Evolutionary conservation across 108 stramenopile genomes (phyloP).

Genomic region (Cylindrotheca closterium): DNA sequence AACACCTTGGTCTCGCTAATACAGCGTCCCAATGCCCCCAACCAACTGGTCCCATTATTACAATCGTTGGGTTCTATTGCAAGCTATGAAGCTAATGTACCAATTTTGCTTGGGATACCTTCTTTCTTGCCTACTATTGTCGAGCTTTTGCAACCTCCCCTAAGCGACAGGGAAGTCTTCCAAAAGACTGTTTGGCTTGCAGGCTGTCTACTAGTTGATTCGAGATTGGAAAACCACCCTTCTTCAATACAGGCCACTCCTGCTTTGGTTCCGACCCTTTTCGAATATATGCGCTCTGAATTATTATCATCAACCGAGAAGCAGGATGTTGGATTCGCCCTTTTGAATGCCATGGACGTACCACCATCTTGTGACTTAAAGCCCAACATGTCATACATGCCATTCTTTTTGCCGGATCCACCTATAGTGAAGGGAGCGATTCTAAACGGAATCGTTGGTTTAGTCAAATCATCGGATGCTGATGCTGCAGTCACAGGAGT

Average conservation of each 20-base stretch:
- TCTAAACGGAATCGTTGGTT: slow-evolving; percentile 7
- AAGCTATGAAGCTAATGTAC: background rate
- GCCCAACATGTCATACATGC: too few species aligned
- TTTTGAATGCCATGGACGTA: slow-evolving; percentile 25
- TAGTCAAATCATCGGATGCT: slow-evolving; percentile 20
- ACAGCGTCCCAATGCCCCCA: slow-evolving; percentile 5
- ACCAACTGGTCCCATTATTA: slow-evolving; percentile 26
- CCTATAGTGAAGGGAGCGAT: slow-evolving; percentile 5
- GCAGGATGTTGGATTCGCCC: slow-evolving; percentile 22
- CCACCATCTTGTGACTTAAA: slow-evolving; percentile 2
- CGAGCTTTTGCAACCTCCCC: slow-evolving; percentile 8
- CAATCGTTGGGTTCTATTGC: slow-evolving; percentile 34
- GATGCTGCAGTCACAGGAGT: slow-evolving; percentile 24
- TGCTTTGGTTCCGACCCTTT: slow-evolving; percentile 23
- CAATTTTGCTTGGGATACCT: background rate
- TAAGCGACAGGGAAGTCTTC: slow-evolving; percentile 11
- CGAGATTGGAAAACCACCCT: slow-evolving; percentile 27
- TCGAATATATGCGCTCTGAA: slow-evolving; percentile 7
- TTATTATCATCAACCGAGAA: slow-evolving; percentile 13
- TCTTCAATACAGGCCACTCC: slow-evolving; percentile 29
- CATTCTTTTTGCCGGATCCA: background rate
- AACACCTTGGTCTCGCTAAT: slow-evolving; percentile 11
- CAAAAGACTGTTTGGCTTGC: slow-evolving; percentile 27
- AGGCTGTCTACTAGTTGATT: slow-evolving; percentile 35
- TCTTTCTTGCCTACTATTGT: slow-evolving; percentile 8